Percentiles rank a stretch among this genome's conserved stretches.
These are phyloP conservation scores for Deuterostichococcus epilithicus DNA, from an alignment of 139 green algal species.

Conservation along the genomic window DNA sequence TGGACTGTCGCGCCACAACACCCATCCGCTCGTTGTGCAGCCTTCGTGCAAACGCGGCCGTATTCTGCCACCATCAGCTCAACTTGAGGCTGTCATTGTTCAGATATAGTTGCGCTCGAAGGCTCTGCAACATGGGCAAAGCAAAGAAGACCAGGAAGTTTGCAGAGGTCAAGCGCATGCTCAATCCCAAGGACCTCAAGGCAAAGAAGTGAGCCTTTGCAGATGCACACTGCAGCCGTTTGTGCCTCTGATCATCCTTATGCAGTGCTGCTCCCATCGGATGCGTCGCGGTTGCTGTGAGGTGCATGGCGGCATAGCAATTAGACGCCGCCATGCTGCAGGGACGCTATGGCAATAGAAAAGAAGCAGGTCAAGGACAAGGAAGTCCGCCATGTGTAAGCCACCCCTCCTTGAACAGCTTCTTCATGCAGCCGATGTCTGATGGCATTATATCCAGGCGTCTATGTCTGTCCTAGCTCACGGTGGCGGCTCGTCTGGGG, in stretches of 20 bases:
- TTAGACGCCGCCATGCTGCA: not conserved
- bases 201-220: not conserved
- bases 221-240: not conserved
- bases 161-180: slow-evolving; percentile 90
- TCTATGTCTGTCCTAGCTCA: too few relatives aligned
- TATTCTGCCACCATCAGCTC: too few relatives aligned
- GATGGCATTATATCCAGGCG: too few relatives aligned
- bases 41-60: too few relatives aligned
- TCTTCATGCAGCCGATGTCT: too few relatives aligned
- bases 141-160: slow-evolving; percentile 96
- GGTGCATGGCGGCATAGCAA: not conserved
- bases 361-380: slow-evolving; percentile 51
- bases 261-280: not conserved
- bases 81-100: too few relatives aligned
- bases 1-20: too few relatives aligned
- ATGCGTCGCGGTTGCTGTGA: not conserved
- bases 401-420: too few relatives aligned
- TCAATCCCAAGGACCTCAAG: slow-evolving; percentile 85
- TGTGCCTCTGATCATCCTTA: not conserved
- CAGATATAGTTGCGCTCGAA: too few relatives aligned
- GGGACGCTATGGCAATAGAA: slow-evolving; percentile 28
- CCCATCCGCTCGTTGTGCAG: too few relatives aligned
- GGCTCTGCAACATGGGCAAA: slow-evolving; percentile 77
- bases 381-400: slow-evolving; percentile 63
- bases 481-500: not conserved